Evolutionary conservation across 2,329 filamentous ascomycete genomes (phyloP), one percentile per base, ranked within the genome.

Genomic region (Pseudovirgaria hyperparasitica): DNA sequence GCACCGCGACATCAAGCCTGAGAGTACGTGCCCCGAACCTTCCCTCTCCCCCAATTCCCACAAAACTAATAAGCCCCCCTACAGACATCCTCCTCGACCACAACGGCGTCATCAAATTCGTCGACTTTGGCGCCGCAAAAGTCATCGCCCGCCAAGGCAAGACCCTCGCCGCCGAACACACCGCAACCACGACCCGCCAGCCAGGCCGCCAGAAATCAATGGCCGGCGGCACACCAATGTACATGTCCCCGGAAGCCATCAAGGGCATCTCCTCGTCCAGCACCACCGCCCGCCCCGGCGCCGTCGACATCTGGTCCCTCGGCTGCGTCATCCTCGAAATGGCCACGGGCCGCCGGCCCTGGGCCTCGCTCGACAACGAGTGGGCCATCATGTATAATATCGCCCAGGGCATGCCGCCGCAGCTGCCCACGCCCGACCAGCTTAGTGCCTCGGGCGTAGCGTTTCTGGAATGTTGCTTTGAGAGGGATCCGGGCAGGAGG

Each of bases 321-420:
- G 87, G 90, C 28, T 98, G 90, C 49, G 90, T 98, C 19, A 82
- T 98, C 38, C 70, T 94, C 22, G 90, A 98, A 55, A 96, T 98
- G 87, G 84, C 84, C 4, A 98, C 90, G 0, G 90, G 90, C 12
- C 73, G 85, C 35, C 75, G 87, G 10, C 90, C 90, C 2, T 98
- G 90, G 90, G 84, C 85, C 15, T 84, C 78, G 38, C 73, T 96
- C 24, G 90, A 98, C 60, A 98, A 98, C 50, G 90, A 98, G 55
- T 98, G 86, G 85, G 90, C 90, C 22, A 96, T 98, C 60, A 98
- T 98, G 90, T 98, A 94, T 67, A 96, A 96, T 62, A 98, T 98
- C 46, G 90, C 90, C 2, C 87, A 93, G 50, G 90, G 90, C 38
- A 92, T 94, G 43, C 81, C 85, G 25, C 90, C 90, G 5, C 78